A percentile compares a stretch with the other conserved stretches of the same genome.
phyloP scores from a whole-genome alignment of 768 basidiomycete genomes.

The Phanerochaete carnosa region DNA sequence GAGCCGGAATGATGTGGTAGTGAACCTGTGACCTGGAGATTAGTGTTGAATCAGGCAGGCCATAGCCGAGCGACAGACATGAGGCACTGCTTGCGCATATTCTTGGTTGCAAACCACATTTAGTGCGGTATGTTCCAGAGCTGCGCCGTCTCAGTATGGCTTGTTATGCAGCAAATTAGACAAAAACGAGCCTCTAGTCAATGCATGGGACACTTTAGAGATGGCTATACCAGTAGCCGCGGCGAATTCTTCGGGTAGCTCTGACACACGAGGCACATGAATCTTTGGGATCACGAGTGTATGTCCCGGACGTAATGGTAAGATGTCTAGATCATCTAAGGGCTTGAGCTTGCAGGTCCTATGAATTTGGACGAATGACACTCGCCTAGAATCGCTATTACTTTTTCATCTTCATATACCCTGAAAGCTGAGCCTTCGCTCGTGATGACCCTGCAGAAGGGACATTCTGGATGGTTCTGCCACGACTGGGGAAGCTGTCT shows the following conservation, averaged over 20 bases:
- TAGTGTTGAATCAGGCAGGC: not conserved
- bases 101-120: conserved; percentile 82
- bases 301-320: conserved; percentile 65
- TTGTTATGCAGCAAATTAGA: not conserved
- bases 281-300: conserved; percentile 68
- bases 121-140: conserved; percentile 59
- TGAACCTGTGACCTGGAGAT: conserved; percentile 48
- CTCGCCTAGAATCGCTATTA: conserved; percentile 64
- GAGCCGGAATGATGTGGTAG: conserved; percentile 76
- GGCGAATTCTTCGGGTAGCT: conserved; percentile 58
- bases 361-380: not conserved
- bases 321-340: conserved; percentile 45
- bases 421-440: conserved; percentile 43
- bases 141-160: conserved; percentile 27
- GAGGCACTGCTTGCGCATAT: conserved; percentile 78
- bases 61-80: conserved; percentile 41
- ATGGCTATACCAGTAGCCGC: conserved; percentile 57
- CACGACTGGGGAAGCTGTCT: conserved; percentile 47
- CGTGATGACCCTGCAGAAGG: conserved; percentile 65
- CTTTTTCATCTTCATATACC: conserved; percentile 59
- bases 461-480: conserved; percentile 46
- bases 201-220: conserved; percentile 57
- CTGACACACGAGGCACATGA: conserved; percentile 61
- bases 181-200: conserved; percentile 51
- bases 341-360: not conserved